These are phyloP conservation scores for Nicotiana knightiana DNA, from an alignment of 257 asterid species.

Conservation along the genomic window DNA sequence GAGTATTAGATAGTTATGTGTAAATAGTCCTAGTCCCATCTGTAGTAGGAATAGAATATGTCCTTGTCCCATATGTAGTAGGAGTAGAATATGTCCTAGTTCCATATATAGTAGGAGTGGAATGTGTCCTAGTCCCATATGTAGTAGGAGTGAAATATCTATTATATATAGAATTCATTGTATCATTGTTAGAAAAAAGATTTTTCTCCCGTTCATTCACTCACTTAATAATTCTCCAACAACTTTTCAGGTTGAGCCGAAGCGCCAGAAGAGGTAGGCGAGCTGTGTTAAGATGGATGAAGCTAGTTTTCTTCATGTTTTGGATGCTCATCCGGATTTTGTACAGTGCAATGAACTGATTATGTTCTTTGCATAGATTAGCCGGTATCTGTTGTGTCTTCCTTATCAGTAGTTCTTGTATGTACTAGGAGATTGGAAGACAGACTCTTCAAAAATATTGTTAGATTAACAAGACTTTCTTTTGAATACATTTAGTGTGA, in stretches of 20 bases:
- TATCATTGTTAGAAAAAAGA: too few relatives aligned
- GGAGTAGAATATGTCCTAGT: too few relatives aligned
- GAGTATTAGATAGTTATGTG: too few relatives aligned
- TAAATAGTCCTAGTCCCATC: too few relatives aligned
- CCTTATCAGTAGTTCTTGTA: not conserved
- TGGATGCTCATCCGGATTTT: conserved; percentile 11
- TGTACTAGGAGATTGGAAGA: conserved; percentile 6
- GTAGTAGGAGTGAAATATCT: too few relatives aligned
- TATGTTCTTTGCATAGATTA: conserved; percentile 18
- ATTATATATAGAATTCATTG: too few relatives aligned
- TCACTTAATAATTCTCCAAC: not conserved
- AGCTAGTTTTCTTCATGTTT: not conserved
- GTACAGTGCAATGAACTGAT: conserved; percentile 23
- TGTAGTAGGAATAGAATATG: too few relatives aligned
- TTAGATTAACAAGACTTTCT: not conserved
- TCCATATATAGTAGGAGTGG: too few relatives aligned
- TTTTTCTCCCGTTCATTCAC: too few relatives aligned
- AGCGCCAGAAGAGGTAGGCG: conserved; percentile 46
- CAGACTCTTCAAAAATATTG: too few relatives aligned
- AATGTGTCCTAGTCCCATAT: too few relatives aligned
- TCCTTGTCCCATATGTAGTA: too few relatives aligned
- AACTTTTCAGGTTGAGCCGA: conserved; percentile 32
- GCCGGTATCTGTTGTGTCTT: not conserved
- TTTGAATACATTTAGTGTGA: not conserved
- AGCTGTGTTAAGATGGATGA: not conserved